phyloP scores from a whole-genome alignment of 1,139 yeast species.

The Hanseniaspora uvarum region DNA sequence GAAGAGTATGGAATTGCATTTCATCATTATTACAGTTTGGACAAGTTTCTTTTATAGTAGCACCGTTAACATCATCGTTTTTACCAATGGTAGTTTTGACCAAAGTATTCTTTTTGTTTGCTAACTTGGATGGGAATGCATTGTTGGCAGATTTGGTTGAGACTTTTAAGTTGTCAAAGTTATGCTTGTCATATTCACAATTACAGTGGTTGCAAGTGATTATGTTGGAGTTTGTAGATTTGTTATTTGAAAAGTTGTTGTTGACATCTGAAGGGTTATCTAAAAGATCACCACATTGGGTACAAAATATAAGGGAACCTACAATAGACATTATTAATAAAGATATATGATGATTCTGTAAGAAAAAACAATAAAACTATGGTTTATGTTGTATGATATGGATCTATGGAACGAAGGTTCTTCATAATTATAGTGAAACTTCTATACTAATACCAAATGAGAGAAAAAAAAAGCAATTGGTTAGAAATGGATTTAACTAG shows the following conservation, averaged over 20 bases:
- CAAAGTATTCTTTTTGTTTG: slow-evolving; percentile 62
- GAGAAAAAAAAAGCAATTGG: slow-evolving; percentile 1
- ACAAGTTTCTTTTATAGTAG: slow-evolving; percentile 91
- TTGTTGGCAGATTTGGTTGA: slow-evolving; percentile 72
- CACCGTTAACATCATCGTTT: slow-evolving; percentile 81
- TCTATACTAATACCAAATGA: neutral
- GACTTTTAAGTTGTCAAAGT: slow-evolving; percentile 72
- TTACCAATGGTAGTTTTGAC: slow-evolving; percentile 75
- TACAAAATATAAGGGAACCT: slow-evolving; percentile 87
- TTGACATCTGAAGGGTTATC: slow-evolving; percentile 47
- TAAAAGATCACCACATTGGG: slow-evolving; percentile 83
- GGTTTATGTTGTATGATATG: neutral
- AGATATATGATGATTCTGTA: neutral
- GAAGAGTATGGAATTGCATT: slow-evolving; percentile 95
- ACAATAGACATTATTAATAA: slow-evolving; percentile 67
- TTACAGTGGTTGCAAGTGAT: slow-evolving; percentile 63
- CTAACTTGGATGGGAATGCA: slow-evolving; percentile 83
- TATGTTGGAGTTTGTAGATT: slow-evolving; percentile 5
- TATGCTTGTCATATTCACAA: slow-evolving; percentile 43
- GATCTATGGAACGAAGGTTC: neutral
- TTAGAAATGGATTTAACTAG: too few relatives aligned
- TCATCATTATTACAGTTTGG: slow-evolving; percentile 97
- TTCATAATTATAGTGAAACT: too few relatives aligned
- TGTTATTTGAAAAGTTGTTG: slow-evolving; percentile 30
- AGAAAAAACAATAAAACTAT: too few relatives aligned